Conservation (phyloP, 768 basidiomycete species). For the Tylopilus rubrobrunneus region DNA sequence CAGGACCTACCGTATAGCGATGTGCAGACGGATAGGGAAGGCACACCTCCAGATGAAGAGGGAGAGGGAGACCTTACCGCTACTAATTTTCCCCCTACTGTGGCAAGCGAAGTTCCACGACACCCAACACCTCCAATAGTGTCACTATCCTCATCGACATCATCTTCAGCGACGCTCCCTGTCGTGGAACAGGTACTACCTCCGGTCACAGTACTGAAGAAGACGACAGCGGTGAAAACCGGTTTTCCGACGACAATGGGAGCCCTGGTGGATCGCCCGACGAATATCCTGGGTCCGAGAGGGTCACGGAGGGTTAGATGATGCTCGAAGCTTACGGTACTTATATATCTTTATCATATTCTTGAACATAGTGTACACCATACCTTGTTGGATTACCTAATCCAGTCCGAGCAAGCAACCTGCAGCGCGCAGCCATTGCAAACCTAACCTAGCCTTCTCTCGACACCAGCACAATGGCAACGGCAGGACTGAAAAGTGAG, state of each 20-base stretch:
- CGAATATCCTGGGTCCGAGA: slow-evolving; percentile 32
- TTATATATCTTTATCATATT: slow-evolving; percentile 4
- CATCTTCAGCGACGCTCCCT: slow-evolving; percentile 34
- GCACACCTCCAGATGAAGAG: slow-evolving; percentile 13
- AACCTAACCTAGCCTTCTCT: not conserved
- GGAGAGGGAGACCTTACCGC: slow-evolving; percentile 18
- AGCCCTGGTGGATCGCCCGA: slow-evolving; percentile 32
- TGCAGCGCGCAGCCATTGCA: not conserved
- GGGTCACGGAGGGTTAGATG: slow-evolving; percentile 30
- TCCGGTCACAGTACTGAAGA: slow-evolving; percentile 19
- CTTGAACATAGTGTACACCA: slow-evolving; percentile 1
- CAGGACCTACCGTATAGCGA: slow-evolving; percentile 16
- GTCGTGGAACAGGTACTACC: slow-evolving; percentile 12
- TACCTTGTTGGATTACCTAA: slow-evolving; percentile 24
- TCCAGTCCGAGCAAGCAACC: not conserved
- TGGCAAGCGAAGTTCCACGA: slow-evolving; percentile 10
- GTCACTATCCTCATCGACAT: slow-evolving; percentile 37
- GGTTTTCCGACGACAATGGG: slow-evolving; percentile 21
- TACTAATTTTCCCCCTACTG: slow-evolving; percentile 10
- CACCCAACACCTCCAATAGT: slow-evolving; percentile 21
- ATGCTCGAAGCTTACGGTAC: not conserved
- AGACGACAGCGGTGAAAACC: slow-evolving; percentile 17
- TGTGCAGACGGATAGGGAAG: slow-evolving; percentile 21
- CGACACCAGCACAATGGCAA: slow-evolving; percentile 40
- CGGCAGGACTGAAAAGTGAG: slow-evolving; percentile 70